Evolutionary conservation across 305 asterid species (phyloP).

Genomic region (Solanum hybrid): DNA sequence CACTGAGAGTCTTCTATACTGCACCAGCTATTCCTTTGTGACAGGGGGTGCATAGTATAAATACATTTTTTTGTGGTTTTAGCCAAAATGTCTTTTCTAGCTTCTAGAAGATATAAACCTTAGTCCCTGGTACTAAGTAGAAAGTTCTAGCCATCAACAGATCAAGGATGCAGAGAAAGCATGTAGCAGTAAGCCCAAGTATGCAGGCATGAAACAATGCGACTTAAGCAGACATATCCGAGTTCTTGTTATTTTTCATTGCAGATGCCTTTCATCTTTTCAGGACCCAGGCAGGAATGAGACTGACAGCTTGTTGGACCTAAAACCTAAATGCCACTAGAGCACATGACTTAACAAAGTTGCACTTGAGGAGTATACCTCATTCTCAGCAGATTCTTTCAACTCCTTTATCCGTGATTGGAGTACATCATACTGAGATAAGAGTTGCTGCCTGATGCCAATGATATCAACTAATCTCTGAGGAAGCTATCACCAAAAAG

Average conservation of each 20-base stretch:
- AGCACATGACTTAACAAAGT: slow-evolving; percentile 3
- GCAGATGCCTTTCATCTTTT: not conserved
- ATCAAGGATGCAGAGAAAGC: not conserved
- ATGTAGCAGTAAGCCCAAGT: not conserved
- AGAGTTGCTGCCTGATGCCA: slow-evolving; percentile 67
- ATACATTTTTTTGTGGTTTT: not conserved
- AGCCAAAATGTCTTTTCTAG: not conserved
- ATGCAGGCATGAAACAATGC: not conserved
- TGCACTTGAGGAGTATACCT: slow-evolving; percentile 33
- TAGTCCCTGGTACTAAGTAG: not conserved
- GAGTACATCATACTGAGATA: slow-evolving; percentile 83
- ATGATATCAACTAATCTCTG: slow-evolving; percentile 60
- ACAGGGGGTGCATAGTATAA: not conserved
- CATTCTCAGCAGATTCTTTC: slow-evolving; percentile 79
- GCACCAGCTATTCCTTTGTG: not conserved
- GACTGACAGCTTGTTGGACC: not conserved
- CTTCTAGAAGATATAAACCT: not conserved
- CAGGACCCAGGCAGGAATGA: not conserved
- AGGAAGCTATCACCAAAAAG: slow-evolving; percentile 56
- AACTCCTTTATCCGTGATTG: slow-evolving; percentile 88
- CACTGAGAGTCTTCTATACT: not conserved
- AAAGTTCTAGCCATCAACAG: not conserved
- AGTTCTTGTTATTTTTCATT: not conserved
- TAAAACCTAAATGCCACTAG: not conserved
- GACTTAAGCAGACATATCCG: not conserved